Evolutionary conservation across 148 eudicot species (phyloP), one percentile per base, ranked within the genome.

Genomic region (Dysphania ambrosioides): DNA sequence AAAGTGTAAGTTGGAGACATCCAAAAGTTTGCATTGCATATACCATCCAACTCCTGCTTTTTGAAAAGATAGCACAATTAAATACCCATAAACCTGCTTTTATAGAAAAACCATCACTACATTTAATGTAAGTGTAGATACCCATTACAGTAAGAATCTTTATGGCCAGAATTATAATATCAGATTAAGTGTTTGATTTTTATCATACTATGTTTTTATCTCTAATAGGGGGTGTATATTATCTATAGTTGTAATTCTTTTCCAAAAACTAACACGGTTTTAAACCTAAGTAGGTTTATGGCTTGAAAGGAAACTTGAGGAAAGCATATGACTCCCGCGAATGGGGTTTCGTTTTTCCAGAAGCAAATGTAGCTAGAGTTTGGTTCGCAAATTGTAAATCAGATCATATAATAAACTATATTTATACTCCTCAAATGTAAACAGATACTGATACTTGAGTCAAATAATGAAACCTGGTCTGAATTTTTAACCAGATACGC

Each of bases 11-110:
- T 80, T 44, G 97, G 92, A 47, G 84, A 77, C n/a, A 68, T 72
- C 97, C 93, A 91, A 34, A 62, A 76, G 82, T 86, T 89, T 70
- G 66, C 76, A 38, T 72, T 35, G 74, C 93, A 89, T 53, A 88
- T 75, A 49, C 73, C 76, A 83, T 89, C 93, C 82, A 91, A 74
- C 44, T 85, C 89, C 97, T 91, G 85, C 58, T 27, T 57, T 47
- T 72, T 41, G 72, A 74, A 77, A 64, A 75, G 24, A 72, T 53
- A 61, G 62, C 4, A n/a, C 2, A 34, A 73, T 6, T 24, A 72
- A 66, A 58, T 32, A 26, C 41, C 30, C 49, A 53, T 21, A 8
- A 59, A 67, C 36, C 32, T 24, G 13, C 24, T 32, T 35, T 8
- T 32, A 49, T 53, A n/a, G 27, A 40, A 61, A 70, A 26, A 34